Evolutionary conservation across 2,329 filamentous ascomycete genomes (phyloP), one percentile per base, ranked within the genome.

Genomic region (Talaromyces islandicus): DNA sequence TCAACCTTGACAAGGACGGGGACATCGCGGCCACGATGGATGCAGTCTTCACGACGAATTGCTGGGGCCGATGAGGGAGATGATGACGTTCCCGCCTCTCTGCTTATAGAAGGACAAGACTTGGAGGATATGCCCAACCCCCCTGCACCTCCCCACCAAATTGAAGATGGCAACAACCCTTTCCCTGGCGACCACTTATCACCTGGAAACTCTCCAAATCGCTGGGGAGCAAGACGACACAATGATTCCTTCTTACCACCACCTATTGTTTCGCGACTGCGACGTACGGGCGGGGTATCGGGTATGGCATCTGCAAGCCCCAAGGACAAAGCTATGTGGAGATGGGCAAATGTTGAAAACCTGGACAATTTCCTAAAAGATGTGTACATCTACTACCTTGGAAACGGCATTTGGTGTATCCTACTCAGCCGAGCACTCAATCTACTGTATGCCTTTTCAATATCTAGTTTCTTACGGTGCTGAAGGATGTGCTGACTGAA

Each of bases 261-360:
- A 21, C 64, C 58, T 24, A 64, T 64, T 29, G 65, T 68, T 12
- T 62, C 64, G 41, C 59, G 63, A 35, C 65, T 67, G 48, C 72
- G 69, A 64, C 65, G 70, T 19, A 60, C 65, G 5, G 68, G 69
- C 19, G 70, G 67, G 55, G 67, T 72, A 27, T 67, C 72, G 1
- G 73, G 70, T 27, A 64, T 79, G 48, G 72, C 73, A 19, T 71
- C 77, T 57, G 77, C 81, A 29, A 83, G 85, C 67, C 84, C 86
- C 0, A 86, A 86, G 73, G 89, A 93, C 70, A 89, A 88, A 73
- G 92, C 92, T 3, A 85, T 96, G 79, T 97, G 91, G 88, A 85
- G 90, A 75, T 97, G 92, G 90, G 90, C 90, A 58, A 96, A 96
- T 69, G 90, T 94, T 60, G 86, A 90, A 41, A 94, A 96, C 69